These are phyloP conservation scores for Amphicarpaea edgeworthii DNA, from an alignment of 306 rosid species.

Conservation along the genomic window DNA sequence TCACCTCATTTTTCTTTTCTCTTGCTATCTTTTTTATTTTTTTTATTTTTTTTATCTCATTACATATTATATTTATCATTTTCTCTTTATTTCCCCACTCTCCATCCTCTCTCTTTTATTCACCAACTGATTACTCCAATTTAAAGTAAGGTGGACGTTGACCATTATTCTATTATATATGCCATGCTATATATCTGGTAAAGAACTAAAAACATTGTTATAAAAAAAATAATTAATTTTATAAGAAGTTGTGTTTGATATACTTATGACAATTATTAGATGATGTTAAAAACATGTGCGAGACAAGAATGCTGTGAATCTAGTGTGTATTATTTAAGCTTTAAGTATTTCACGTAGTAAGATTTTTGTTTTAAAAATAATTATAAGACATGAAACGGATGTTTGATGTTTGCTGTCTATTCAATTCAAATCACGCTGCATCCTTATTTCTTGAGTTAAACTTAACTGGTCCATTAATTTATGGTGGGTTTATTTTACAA, in stretches of 20 bases:
- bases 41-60: too few relatives aligned
- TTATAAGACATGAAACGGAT: not conserved
- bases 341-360: not conserved
- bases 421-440: not conserved
- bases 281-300: not conserved
- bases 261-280: not conserved
- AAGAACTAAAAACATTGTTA: too few relatives aligned
- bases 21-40: too few relatives aligned
- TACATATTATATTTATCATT: too few relatives aligned
- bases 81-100: too few relatives aligned
- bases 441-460: not conserved
- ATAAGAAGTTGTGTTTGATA: not conserved
- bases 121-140: too few relatives aligned
- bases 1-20: too few relatives aligned
- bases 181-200: too few relatives aligned
- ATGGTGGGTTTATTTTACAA: not conserved
- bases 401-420: not conserved
- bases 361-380: not conserved
- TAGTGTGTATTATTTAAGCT: not conserved
- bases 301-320: not conserved
- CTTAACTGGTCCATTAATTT: not conserved
- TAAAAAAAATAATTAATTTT: too few relatives aligned
- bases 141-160: too few relatives aligned
- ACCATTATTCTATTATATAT: too few relatives aligned
- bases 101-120: too few relatives aligned